Evolutionary conservation across 768 basidiomycete species (phyloP).

Genomic region (Russula brevipes): DNA sequence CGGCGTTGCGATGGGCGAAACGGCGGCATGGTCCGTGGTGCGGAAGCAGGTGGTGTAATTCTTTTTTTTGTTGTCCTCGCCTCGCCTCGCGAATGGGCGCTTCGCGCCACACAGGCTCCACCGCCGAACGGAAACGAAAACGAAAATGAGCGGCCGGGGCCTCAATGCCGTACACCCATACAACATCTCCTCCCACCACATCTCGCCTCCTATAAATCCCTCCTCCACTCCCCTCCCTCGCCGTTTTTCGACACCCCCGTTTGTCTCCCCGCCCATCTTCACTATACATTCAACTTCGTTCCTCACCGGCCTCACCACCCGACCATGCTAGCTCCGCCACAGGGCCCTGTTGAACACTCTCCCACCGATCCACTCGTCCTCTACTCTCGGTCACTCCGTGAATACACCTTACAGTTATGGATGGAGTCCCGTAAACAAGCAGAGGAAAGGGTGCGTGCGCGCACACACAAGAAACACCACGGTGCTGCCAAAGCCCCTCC

Average conservation of each 20-base stretch:
- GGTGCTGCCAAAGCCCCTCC: conserved; percentile 8
- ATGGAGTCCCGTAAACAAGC: conserved; percentile 56
- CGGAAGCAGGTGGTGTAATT: not conserved
- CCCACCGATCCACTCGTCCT: conserved; percentile 33
- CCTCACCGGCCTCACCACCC: not conserved
- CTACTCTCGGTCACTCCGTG: conserved; percentile 61
- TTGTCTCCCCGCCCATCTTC: not conserved
- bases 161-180: conserved; percentile 7
- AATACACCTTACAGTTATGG: conserved; percentile 65
- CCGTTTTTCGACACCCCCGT: not conserved
- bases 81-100: not conserved
- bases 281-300: not conserved
- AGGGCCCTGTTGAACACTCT: conserved; percentile 1
- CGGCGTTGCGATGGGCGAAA: conserved; percentile 7
- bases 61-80: not conserved
- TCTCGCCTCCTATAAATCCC: conserved; percentile 8
- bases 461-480: conserved; percentile 23
- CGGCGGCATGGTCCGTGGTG: not conserved
- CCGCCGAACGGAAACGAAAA: not conserved
- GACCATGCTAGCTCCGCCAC: conserved; percentile 11
- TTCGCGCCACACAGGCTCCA: conserved; percentile 17
- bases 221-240: not conserved
- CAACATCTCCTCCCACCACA: not conserved
- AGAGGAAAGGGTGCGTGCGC: conserved; percentile 40
- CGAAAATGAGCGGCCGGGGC: not conserved